Evolutionary conservation across 192 early-diverging fungal species (phyloP), one percentile per base, ranked within the genome.

Genomic region (Dissophora globulifera): DNA sequence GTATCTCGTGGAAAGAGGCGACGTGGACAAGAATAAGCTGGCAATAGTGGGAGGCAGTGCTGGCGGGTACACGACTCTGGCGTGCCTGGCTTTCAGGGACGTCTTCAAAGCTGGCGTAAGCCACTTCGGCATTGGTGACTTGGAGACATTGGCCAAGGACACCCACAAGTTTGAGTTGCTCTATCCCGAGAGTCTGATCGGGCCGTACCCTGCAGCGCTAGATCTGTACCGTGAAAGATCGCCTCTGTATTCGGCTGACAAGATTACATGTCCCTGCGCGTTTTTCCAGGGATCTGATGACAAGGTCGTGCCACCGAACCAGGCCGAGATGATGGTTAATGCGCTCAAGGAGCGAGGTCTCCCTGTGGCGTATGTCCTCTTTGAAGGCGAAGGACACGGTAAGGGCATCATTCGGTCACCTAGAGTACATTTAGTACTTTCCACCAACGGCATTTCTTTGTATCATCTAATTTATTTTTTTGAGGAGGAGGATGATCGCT

Each of bases 101-200:
- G 89, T 92, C 26, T 94, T 94, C 82, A 87, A 84, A 23, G 88
- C 87, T 1, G 92, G 91, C 20, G 83, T 87, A 26, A 86, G 83
- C 26, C 83, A 86, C 25, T 94, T 86, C 58, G 93, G 93, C 32
- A 89, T 94, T 30, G 89, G 87, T 0, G 90, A 92, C 52, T 79
- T 94, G 30, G 86, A 84, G 29, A 65, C 82, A 0, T 62, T 94
- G 68, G 83, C 83, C 19, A 81, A 87, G 69, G 84, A 91, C 50
- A 93, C 92, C n/a, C 93, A 93, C 81, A 94, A 93, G 68, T 93
- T 94, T 64, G 93, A 94, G 70, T 75, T 83, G 22, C 78, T 78
- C 60, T 92, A 90, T 33, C 80, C 84, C 1, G 87, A 74, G 67
- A 76, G 60, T 16, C 61, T 93, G 50, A 87, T 92, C 17, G 90